A percentile compares a stretch with the other conserved stretches of the same genome.
Conservation (phyloP, 1,139 yeast species). For the Arxiozyma slooffiae region DNA sequence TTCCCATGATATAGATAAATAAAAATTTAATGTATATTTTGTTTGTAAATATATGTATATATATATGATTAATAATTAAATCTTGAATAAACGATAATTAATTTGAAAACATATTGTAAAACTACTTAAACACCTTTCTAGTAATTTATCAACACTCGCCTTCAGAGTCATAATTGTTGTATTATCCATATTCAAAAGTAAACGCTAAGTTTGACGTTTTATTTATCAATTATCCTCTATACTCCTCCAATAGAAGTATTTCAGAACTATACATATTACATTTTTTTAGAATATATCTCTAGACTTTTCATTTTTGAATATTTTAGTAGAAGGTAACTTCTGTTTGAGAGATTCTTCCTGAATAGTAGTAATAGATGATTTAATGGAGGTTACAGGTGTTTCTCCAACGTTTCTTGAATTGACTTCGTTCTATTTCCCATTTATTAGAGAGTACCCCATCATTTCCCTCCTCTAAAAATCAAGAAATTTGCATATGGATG, state of each 20-base stretch:
- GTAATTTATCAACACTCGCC: slow-evolving; percentile 16
- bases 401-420: slow-evolving; percentile 2
- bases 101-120: no score
- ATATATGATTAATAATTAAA: no score
- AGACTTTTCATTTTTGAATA: slow-evolving; percentile 42
- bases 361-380: slow-evolving; percentile 31
- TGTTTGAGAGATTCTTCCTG: slow-evolving; percentile 22
- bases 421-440: neutral
- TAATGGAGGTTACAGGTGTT: slow-evolving; percentile 18
- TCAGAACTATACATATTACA: slow-evolving; percentile 41
- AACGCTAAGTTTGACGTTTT: slow-evolving; percentile 41
- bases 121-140: no score
- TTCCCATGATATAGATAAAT: no score
- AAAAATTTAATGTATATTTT: neutral
- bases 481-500: slow-evolving; percentile 30
- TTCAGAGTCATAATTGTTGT: slow-evolving; percentile 36
- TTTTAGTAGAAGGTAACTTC: slow-evolving; percentile 19
- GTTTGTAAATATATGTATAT: no score
- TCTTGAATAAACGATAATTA: no score
- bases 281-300: slow-evolving; percentile 37
- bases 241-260: slow-evolving; percentile 43
- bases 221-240: slow-evolving; percentile 56
- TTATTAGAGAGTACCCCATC: neutral
- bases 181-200: slow-evolving; percentile 52
- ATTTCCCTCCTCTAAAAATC: slow-evolving; percentile 26